Base-by-base conservation (phyloP, 108 stramenopile species). In the Pseudonitzschia pungens region DNA sequence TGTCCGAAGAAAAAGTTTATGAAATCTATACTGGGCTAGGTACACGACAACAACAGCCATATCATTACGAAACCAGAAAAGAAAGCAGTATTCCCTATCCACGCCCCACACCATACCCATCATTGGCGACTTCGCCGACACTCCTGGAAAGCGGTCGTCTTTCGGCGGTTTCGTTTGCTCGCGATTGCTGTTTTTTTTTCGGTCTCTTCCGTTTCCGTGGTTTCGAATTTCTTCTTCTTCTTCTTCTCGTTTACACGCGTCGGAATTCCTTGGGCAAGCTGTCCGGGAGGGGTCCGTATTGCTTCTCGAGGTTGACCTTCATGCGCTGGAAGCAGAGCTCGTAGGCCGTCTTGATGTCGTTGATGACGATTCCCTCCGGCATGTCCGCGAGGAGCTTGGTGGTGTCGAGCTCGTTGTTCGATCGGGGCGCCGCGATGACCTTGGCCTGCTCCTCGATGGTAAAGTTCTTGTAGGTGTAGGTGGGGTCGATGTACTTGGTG, bases 391-490 rank as follows among this genome's bases (percentile, higher is more conserved):
- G 82, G 54, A 99, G 87, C 86, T 99, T 98, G 64, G 94, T 96
- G 62, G 93, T 85, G 79, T 98, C 97, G 69, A 99, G 89, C 71
- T 94, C 94, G 77, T 99, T 99, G 94, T 99, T 99, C 31, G 98
- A 98, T 32, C 99, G 83, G 14, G 86, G 86, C 28, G 98, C 98
- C 74, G 96, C 96, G 80, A 99, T 87, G 54, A 98, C 90, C 82
- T 94, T 91, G 65, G 83, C 81, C 82, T 96, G 95, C 66, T 96
- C 95, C 69, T 96, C 96, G 53, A 95, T 56, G 44, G 96, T 88
- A 79, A 99, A 99, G 83, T 99, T 98, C 48, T 78, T 81, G 96
- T 97, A 99, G 20, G 86, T 91, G 91, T 96, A 99, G 16, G 87
- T 77, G 3, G 98, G 97, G 71, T 99, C 99, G 75, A 99, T 96